These are phyloP conservation scores for Fusarium sp. DNA, from an alignment of 2,329 filamentous ascomycete species.

Conservation along the genomic window DNA sequence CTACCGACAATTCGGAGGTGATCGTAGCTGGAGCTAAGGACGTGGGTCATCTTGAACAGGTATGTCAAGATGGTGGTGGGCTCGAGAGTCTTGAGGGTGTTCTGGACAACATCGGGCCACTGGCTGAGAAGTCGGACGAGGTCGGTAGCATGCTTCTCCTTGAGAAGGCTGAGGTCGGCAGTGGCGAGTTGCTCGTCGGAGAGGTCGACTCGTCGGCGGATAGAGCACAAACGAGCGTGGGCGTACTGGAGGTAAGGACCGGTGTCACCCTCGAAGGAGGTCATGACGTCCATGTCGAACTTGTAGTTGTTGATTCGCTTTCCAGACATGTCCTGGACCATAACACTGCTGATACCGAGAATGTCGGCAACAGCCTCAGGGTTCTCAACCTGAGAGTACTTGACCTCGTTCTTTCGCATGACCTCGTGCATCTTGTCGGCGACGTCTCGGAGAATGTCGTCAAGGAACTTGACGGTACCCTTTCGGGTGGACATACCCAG, in stretches of 20 bases:
- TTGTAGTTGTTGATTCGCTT: slow-evolving; percentile 80
- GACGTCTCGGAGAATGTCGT: slow-evolving; percentile 67
- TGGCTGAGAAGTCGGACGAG: slow-evolving; percentile 81
- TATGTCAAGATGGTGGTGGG: slow-evolving; percentile 68
- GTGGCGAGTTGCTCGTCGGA: slow-evolving; percentile 66
- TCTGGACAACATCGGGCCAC: slow-evolving; percentile 86
- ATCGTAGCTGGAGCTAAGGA: slow-evolving; percentile 83
- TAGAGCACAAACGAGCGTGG: slow-evolving; percentile 76
- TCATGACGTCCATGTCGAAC: slow-evolving; percentile 86
- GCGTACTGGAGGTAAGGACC: slow-evolving; percentile 88
- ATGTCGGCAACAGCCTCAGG: slow-evolving; percentile 85
- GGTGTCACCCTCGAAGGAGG: slow-evolving; percentile 85
- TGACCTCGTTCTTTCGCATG: slow-evolving; percentile 89
- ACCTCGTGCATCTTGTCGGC: slow-evolving; percentile 97
- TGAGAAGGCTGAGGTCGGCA: slow-evolving; percentile 75
- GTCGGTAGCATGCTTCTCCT: slow-evolving; percentile 77
- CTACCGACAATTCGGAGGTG: slow-evolving; percentile 84
- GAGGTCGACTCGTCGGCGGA: slow-evolving; percentile 67
- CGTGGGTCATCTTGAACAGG: slow-evolving; percentile 88
- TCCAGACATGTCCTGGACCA: slow-evolving; percentile 98
- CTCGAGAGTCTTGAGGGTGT: slow-evolving; percentile 86
- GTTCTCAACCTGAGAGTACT: slow-evolving; percentile 90
- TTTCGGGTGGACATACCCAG: slow-evolving; percentile 76
- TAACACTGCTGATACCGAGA: slow-evolving; percentile 92
- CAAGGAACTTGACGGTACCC: slow-evolving; percentile 79